phyloP scores from a whole-genome alignment of 371 early-diverging fungal species.

The Rhizopus stolonifer region DNA sequence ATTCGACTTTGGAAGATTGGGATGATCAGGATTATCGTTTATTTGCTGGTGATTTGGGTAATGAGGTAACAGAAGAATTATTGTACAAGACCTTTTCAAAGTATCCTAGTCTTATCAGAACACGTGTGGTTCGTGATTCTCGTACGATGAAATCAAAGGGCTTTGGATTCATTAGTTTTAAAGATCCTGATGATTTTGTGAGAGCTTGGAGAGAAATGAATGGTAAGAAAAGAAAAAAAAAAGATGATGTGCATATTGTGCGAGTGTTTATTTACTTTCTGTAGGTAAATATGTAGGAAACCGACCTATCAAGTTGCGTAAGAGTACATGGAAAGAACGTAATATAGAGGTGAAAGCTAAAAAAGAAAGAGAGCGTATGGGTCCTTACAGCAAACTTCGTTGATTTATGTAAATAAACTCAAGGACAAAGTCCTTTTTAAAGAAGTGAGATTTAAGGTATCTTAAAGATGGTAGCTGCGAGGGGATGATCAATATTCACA shows the following conservation, averaged over 20 bases:
- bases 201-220: conserved; percentile 89
- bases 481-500: conserved; percentile 47
- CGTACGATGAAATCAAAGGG: conserved; percentile 80
- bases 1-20: conserved; percentile 88
- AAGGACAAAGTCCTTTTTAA: no score
- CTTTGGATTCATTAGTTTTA: conserved; percentile 83
- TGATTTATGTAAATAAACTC: conserved; percentile 19
- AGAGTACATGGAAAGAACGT: conserved; percentile 94
- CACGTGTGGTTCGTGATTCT: conserved; percentile 79
- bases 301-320: conserved; percentile 90
- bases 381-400: conserved; percentile 41
- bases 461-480: conserved; percentile 40
- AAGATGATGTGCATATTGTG: not conserved
- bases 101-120: conserved; percentile 75
- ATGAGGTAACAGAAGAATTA: conserved; percentile 85
- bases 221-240: conserved; percentile 49
- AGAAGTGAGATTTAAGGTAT: no score
- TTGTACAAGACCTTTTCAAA: conserved; percentile 76
- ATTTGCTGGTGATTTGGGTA: conserved; percentile 88
- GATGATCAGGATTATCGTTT: conserved; percentile 85
- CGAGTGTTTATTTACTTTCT: not conserved
- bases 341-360: conserved; percentile 65
- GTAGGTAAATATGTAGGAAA: conserved; percentile 95
- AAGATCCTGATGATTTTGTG: conserved; percentile 81
- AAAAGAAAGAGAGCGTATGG: conserved; percentile 49